Evolutionary conservation across 1,139 yeast species (phyloP), one percentile per base, ranked within the genome.

Genomic region (Casaregolazyma lundiana): DNA sequence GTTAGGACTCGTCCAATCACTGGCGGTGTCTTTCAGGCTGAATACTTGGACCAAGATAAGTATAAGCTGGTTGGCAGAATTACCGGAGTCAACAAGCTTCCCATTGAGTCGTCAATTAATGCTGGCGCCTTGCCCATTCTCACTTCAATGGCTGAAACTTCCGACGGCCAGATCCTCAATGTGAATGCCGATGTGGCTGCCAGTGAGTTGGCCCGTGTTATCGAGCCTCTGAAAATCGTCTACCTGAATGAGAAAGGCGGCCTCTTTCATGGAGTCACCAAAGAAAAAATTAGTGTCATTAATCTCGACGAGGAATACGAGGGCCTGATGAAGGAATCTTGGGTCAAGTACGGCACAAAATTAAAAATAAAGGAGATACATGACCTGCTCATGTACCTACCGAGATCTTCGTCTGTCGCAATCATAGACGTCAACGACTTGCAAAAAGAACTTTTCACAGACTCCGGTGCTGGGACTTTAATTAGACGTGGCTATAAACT

Each of bases 161-260:
- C 94, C 16, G 87, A 94, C 4, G 98, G 99, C 22, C 99, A 92
- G 71, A 84, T 92, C 66, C 77, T 92, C 64, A 92, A 92, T 62
- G 98, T 92, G 52, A 92, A 92, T 65, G 99, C 99, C 6, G 99
- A 92, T 64, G 97, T 92, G 46, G 98, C 98, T 38, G 99, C 99
- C 42, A 95, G 97, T 58, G 97, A 92, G 68, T 77, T 92, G 56
- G 97, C 98, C 18, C 80, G 97, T 64, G 96, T 87, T 50, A 86
- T 92, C 58, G 96, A 92, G 69, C 99, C 99, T 13, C 78, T 92
- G 64, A 92, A 92, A 69, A 90, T 92, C 56, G 98, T 94, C 42
- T 92, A 92, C 65, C 73, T 92, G 67, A 90, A 90, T 67, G 99
- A 92, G 69, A 92, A 92, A 69, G 99, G 99, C 56, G 99, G 98